phyloP scores from a whole-genome alignment of 371 early-diverging fungal species.

The Rhizopus sp. region DNA sequence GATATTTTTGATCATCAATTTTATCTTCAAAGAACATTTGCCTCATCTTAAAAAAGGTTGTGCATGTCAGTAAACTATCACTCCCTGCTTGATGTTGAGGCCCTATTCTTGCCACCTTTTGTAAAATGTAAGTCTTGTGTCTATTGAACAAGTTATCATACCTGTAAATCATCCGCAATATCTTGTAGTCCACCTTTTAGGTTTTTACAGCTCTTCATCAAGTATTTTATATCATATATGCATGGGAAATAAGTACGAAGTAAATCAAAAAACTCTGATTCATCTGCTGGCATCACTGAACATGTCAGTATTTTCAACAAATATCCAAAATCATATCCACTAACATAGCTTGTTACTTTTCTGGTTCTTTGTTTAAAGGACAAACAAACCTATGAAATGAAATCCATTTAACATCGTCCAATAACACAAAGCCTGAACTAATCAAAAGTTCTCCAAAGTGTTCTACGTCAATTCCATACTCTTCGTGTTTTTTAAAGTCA shows the following conservation, averaged over 20 bases:
- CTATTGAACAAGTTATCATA: slow-evolving; percentile 23
- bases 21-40: slow-evolving; percentile 92
- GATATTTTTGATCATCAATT: slow-evolving; percentile 92
- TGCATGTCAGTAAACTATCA: slow-evolving; percentile 95
- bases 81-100: slow-evolving; percentile 99
- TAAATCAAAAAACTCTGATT: slow-evolving; percentile 94
- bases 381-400: slow-evolving; percentile 93
- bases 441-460: slow-evolving; percentile 98
- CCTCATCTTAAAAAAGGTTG: slow-evolving; percentile 97
- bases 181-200: slow-evolving; percentile 99
- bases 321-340: slow-evolving; percentile 99
- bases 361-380: background rate
- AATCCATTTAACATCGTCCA: slow-evolving; percentile 96
- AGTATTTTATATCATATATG: slow-evolving; percentile 99
- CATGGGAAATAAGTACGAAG: slow-evolving; percentile 95
- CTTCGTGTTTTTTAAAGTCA: slow-evolving; percentile 97
- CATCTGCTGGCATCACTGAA: slow-evolving; percentile 89
- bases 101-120: slow-evolving; percentile 88
- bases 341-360: slow-evolving; percentile 24
- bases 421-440: slow-evolving; percentile 95
- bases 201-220: slow-evolving; percentile 96
- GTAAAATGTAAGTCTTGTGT: background rate
- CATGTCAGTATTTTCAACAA: slow-evolving; percentile 96
- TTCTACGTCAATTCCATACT: slow-evolving; percentile 96
- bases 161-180: slow-evolving; percentile 96